Evolutionary conservation across 768 basidiomycete species (phyloP).

Genomic region (Suillus americanus): DNA sequence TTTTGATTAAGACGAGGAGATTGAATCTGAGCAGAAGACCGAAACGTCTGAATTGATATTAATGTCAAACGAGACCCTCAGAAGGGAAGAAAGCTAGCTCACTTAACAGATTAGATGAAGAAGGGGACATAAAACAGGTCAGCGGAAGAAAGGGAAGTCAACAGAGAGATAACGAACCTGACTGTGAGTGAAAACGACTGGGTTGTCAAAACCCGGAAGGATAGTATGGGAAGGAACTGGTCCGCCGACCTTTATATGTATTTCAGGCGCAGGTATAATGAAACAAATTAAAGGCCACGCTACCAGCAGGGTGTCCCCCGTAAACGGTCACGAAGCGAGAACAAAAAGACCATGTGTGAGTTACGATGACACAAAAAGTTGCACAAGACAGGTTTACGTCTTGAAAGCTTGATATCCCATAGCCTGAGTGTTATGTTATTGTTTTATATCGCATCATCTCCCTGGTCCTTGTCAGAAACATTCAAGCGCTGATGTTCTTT

Average conservation of each 20-base stretch:
- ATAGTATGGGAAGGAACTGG: not conserved
- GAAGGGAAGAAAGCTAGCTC: not conserved
- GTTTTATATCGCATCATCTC: not conserved
- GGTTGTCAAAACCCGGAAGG: constrained; percentile 38
- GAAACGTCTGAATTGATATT: constrained; percentile 9
- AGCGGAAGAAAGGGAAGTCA: constrained; percentile 8
- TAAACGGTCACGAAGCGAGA: constrained; percentile 28
- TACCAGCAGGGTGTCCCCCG: constrained; percentile 9
- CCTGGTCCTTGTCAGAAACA: not conserved
- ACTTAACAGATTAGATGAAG: constrained; percentile 26
- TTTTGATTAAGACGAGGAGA: constrained; percentile 26
- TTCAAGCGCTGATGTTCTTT: not conserved
- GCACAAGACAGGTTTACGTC: not conserved
- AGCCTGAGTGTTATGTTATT: not conserved
- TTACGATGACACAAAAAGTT: not conserved
- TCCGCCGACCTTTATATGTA: not conserved
- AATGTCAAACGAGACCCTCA: not conserved
- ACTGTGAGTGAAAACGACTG: constrained; percentile 25
- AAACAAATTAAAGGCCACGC: constrained; percentile 11
- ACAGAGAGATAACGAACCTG: constrained; percentile 21
- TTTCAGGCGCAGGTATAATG: not conserved
- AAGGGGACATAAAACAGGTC: constrained; percentile 12
- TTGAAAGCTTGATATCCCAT: not conserved
- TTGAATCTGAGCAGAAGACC: constrained; percentile 17
- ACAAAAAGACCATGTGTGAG: constrained; percentile 26